Evolutionary conservation across 805 yeast species (phyloP), one percentile per base, ranked within the genome.

Genomic region (Candida saitoana): DNA sequence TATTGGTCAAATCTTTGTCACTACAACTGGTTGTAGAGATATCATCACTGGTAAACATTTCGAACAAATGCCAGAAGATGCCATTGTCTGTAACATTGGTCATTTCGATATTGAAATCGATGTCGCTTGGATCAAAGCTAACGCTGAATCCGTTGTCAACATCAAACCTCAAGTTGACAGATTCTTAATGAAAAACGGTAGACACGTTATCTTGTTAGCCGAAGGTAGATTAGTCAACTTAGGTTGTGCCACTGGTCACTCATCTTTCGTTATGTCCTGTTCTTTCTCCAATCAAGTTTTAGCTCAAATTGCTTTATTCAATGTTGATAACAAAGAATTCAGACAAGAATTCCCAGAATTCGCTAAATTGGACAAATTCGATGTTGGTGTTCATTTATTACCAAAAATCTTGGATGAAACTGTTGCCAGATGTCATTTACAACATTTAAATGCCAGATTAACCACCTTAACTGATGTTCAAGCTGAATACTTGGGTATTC

Each of bases 231-330:
- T 91, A 63, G 98, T 91, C 68, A 91, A 91, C 89, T 80, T 91
- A 68, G 99, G 99, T 62, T 93, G 98, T 79, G 99, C 98, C 68
- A 91, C 98, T 62, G 99, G 99, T 68, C 99, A 91, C 81, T 86
- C 98, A 40, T 88, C 97, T 33, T 91, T 91, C 67, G 99, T 91
- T 65, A 91, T 91, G 99, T 89, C 97, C 50, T 93, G 98, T 77
- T 93, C 98, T 43, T 91, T 91, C 95, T 87, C 97, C 60, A 91
- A 91, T 87, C 99, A 91, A 79, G 98, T 91, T 52, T 80, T 91
- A 67, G 99, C 99, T 59, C 99, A 91, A 79, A 91, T 90, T 63
- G 98, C 97, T 61, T 77, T 90, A 67, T 91, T 77, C 95, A 91
- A 89, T 73, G 82, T 95, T 61, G 63, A 83, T 51, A 89, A 91